Evolutionary conservation across 2,329 filamentous ascomycete species (phyloP), one percentile per base, ranked within the genome.

Genomic region (Aureobasidium sp.): DNA sequence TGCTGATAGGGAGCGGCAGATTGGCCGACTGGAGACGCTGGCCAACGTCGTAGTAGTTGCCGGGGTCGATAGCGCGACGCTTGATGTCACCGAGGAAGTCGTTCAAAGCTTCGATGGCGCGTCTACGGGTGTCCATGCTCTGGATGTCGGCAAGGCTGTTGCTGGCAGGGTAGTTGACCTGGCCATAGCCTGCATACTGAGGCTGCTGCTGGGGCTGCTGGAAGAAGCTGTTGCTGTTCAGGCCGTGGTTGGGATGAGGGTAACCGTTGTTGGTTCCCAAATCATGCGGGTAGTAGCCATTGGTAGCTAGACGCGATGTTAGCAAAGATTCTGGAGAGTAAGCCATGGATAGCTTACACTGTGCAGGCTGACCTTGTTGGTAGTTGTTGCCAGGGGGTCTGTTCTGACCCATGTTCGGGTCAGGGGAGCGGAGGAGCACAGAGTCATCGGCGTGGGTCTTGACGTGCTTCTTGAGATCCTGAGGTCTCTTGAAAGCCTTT

Each of bases 401-500:
- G 41, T 67, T 67, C 42, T 64, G 62, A 32, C 67, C 67, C 61
- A 63, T 64, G 68, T 80, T 81, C 30, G 84, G 82, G 68, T 85
- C 83, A 4, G 85, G 85, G 47, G 84, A 87, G 68, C 83, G 81
- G 64, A 85, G 79, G 64, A 85, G 79, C 42, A 96, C 90, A 44
- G 91, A 95, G 77, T 97, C 93, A 72, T 97, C 93, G 69, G 93
- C 93, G 73, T 97, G 93, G 4, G 93, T 97, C 86, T 97, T 99
- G 76, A 97, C 91, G 75, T 99, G 94, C 81, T 99, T 99, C 85
- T 99, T 97, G 70, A 99, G 76, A 79, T 99, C 94, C 79, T 99
- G 94, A 2, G 94, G 94, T 37, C 94, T 89, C 85, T 99, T 99
- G 83, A 99, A 99, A 1, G 92, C 92, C 81, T 99, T 99, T 73